Percentiles rank a stretch among this genome's conserved stretches.
Evolutionary conservation across 2,329 filamentous ascomycete species (phyloP).

Genomic region (Zasmidium cellare): DNA sequence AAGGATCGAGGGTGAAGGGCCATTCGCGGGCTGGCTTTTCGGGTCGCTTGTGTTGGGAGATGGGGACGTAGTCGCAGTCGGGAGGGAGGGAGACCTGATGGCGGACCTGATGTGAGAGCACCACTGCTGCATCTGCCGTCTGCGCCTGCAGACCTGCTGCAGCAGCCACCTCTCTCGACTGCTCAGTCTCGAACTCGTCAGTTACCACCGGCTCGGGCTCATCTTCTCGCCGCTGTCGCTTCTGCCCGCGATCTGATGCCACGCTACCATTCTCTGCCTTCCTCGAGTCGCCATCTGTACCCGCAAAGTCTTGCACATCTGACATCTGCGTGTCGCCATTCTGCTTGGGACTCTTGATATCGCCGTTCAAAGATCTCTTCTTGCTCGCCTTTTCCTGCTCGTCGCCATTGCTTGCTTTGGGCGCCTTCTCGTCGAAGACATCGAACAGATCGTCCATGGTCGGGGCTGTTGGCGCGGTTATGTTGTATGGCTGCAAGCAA

Average conservation of each 20-base stretch:
- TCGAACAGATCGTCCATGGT: constrained; percentile 33
- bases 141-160: constrained; percentile 66
- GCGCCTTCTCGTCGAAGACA: constrained; percentile 35
- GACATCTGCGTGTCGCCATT: constrained; percentile 47
- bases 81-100: constrained; percentile 95
- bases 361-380: constrained; percentile 83
- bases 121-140: constrained; percentile 69
- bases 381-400: constrained; percentile 55
- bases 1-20: constrained; percentile 91
- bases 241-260: constrained; percentile 51
- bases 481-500: too few species aligned
- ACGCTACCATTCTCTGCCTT: constrained; percentile 9
- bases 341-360: constrained; percentile 56
- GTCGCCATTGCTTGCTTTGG: constrained; percentile 10
- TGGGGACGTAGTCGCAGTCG: constrained; percentile 73
- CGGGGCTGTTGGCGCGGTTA: not conserved
- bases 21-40: constrained; percentile 80
- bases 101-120: constrained; percentile 94
- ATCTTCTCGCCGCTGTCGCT: constrained; percentile 64
- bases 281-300: constrained; percentile 4
- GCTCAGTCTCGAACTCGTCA: constrained; percentile 91
- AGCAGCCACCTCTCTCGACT: constrained; percentile 85
- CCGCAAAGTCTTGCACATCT: constrained; percentile 36
- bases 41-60: constrained; percentile 90
- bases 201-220: constrained; percentile 81